phyloP scores from a whole-genome alignment of 139 green algal genomes.

The Haematococcus lacustris region DNA sequence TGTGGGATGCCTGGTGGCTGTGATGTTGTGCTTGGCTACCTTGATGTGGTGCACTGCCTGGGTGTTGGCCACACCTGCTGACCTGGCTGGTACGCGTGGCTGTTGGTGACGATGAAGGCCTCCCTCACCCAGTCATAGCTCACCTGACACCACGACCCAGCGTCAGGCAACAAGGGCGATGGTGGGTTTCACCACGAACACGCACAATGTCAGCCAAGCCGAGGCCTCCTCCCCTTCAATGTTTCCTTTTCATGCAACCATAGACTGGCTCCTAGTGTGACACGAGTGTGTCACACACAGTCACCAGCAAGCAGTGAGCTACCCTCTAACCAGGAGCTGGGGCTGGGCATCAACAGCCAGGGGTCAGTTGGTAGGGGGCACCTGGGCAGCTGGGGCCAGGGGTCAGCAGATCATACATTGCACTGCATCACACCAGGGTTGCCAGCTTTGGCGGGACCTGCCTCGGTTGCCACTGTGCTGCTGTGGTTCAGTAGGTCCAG shows the following conservation, averaged over 20 bases:
- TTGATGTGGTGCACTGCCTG: no score
- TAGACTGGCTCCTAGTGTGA: background rate
- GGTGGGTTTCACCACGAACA: background rate
- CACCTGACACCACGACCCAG: background rate
- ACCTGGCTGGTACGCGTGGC: background rate
- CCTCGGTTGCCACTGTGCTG: background rate
- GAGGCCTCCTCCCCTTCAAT: no score
- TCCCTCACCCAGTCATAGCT: background rate
- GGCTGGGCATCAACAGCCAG: background rate
- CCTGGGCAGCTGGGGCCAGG: background rate
- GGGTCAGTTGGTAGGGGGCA: background rate
- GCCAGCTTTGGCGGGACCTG: background rate
- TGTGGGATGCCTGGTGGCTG: background rate
- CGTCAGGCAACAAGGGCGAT: background rate
- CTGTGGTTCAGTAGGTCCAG: background rate
- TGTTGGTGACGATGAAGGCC: background rate
- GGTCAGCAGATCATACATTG: background rate
- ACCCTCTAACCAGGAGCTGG: background rate
- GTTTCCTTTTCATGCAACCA: background rate
- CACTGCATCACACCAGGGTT: background rate
- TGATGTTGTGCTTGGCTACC: background rate
- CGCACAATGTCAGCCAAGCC: background rate
- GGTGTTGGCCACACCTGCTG: background rate
- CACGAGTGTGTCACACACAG: background rate
- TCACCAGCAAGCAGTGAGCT: background rate